Evolutionary conservation across 2,329 filamentous ascomycete species (phyloP), one percentile per base, ranked within the genome.

Genomic region (Pseudogymnoascus sp.): DNA sequence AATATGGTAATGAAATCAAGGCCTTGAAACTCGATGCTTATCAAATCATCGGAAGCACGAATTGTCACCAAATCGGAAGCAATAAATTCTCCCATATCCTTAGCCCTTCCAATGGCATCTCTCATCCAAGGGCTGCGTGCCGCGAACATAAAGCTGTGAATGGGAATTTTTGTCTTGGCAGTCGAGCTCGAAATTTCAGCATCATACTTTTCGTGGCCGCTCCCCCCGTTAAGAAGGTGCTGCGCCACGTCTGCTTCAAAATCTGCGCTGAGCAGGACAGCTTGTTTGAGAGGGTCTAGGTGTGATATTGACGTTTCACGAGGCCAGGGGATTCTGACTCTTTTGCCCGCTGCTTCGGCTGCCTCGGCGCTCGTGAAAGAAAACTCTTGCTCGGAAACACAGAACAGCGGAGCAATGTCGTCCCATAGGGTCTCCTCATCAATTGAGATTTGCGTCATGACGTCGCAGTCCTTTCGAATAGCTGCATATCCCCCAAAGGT

Each of bases 401-500:
- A 85, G 3, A 92, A 79, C 5, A 97, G 77, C 0, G 86, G 82
- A 31, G 83, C 80, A 3, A 96, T 66, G 68, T 96, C 89, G 33
- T 87, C 80, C 87, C 89, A 91, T 1, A 97, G 76, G 0, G 80
- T 84, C 64, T 85, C 84, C n/a, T 82, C 80, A 35, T 83, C 80
- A 33, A 96, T 81, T 8, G 79, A 76, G 38, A 96, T 86, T 67
- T 85, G 80, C 38, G 88, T 86, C 61, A 85, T 86, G 29, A 96
- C 86, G 71, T 93, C 86, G 66, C 87, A 91, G 70, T 97, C 93
- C 71, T 89, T 88, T 56, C 95, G 86, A 53, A 96, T 83, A 2
- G 91, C 92, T 35, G 91, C 90, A 77, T 93, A 97, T 0, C 93
- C 90, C 4, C 95, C 95, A 75, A 90, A 96, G 0, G 88, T 85